Base-by-base conservation (phyloP, 192 early-diverging fungal genomes). In the Backusella sp. region DNA sequence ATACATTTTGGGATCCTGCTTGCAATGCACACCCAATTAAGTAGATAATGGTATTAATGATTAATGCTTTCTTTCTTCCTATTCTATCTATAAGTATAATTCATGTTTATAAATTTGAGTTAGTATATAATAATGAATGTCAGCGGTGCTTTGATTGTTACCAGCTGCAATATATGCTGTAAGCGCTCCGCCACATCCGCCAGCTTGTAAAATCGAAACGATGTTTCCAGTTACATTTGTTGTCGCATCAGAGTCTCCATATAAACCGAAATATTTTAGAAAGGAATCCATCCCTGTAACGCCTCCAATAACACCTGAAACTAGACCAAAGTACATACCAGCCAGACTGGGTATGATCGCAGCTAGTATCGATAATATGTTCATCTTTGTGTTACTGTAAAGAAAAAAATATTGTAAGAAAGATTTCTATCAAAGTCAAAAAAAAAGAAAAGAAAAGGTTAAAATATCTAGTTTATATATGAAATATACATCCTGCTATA, bases 41-140 rank as follows among this genome's bases (percentile, higher is more conserved):
- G 12, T 39, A 69, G 35, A 69, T 36, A 12, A 69, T 12, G 2
- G 68, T 69, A 21, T 1, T 37, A 21, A 69, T 39, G 7, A 69
- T 41, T n/a, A 69, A 23, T 39, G 68, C 34, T 69, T 37, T 35
- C n/a, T 69, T 35, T 23, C 68, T 41, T 69, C 68, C 68, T 41
- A 69, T 41, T 69, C 6, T 69, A 23, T 69, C 68, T 69, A 69
- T 39, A 36, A n/a, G n/a, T 19, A 23, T 36, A 21, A 37, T 39
- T 36, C 8, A 36, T 15, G 14, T 32, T 49, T 49, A 14, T 28
- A 62, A 62, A 26, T 14, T 23, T 28, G 7, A 8, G 1, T 62
- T 26, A 28, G 11, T 12, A 3, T 26, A 12, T 62, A 28, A 4
- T 4, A 26, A 62, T 62, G 23, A 11, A 68, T 11, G 9, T 12